Percentiles rank a stretch among this genome's conserved stretches.
Conservation (phyloP, 768 basidiomycete genomes). For the Sporobolomyces roseus region DNA sequence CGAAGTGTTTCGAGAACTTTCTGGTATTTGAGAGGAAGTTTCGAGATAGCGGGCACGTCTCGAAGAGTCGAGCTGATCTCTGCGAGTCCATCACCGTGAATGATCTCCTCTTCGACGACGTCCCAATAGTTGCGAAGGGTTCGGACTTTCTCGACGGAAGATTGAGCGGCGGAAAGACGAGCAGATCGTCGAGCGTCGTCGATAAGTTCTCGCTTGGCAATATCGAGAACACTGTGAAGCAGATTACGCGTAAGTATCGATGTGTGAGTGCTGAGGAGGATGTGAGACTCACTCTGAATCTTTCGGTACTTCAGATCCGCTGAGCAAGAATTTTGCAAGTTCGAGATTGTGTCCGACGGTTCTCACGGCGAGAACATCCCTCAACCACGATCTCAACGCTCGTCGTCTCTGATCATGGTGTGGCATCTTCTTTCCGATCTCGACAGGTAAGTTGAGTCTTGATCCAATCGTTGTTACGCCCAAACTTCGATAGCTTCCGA, state of each 20-base stretch:
- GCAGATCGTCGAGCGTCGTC: conserved; percentile 32
- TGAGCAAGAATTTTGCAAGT: conserved; percentile 33
- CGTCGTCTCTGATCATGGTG: conserved; percentile 23
- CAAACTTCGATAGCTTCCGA: conserved; percentile 15
- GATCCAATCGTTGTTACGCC: conserved; percentile 18
- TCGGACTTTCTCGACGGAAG: conserved; percentile 12
- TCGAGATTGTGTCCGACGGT: conserved; percentile 31
- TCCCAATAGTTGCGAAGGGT: conserved; percentile 13
- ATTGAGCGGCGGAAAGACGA: conserved; percentile 17
- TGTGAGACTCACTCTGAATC: conserved; percentile 27
- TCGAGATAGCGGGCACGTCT: not conserved
- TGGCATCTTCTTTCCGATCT: conserved; percentile 35
- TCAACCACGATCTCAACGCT: conserved; percentile 29
- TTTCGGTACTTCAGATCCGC: conserved; percentile 12
- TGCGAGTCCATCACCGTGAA: conserved; percentile 30
- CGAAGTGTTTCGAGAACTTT: conserved; percentile 25
- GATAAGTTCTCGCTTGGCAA: conserved; percentile 30
- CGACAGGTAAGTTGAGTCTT: conserved; percentile 4
- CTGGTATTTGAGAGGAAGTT: conserved; percentile 30
- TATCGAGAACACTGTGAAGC: conserved; percentile 20
- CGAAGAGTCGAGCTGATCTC: conserved; percentile 25
- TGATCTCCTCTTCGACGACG: conserved; percentile 25
- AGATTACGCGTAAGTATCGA: not conserved
- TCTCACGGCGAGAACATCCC: conserved; percentile 20
- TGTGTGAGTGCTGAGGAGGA: not conserved